phyloP scores from a whole-genome alignment of 331 rosid genomes.

The Acacia pycnantha region DNA sequence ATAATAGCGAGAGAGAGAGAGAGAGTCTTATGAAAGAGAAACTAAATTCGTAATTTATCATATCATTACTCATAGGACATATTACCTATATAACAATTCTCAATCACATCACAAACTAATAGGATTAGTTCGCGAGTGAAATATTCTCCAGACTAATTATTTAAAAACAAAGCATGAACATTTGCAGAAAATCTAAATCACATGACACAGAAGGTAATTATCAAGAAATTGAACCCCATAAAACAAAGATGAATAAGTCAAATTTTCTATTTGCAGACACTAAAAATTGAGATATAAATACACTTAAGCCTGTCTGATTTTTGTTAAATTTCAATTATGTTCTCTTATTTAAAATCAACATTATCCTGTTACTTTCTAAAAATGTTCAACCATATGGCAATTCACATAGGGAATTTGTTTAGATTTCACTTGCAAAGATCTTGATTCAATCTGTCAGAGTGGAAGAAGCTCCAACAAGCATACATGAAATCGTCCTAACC shows the following conservation, averaged over 20 bases:
- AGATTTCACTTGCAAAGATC: not conserved
- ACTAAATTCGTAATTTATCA: not conserved
- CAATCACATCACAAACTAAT: not conserved
- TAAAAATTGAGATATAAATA: not conserved
- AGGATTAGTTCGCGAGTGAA: not conserved
- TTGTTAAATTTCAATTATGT: not conserved
- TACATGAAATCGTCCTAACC: not conserved
- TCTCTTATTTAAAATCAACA: not conserved
- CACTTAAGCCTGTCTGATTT: not conserved
- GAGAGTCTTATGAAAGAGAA: not conserved
- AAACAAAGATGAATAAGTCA: too few relatives aligned
- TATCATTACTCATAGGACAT: not conserved
- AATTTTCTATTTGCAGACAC: too few relatives aligned
- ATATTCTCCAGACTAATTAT: not conserved
- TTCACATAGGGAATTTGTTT: too few relatives aligned
- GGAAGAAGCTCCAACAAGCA: not conserved
- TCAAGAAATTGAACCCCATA: not conserved
- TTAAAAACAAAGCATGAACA: not conserved
- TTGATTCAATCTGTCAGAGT: not conserved
- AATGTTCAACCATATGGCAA: not conserved
- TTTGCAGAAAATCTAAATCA: not conserved
- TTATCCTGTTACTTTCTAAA: not conserved
- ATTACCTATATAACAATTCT: not conserved
- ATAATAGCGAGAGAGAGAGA: not conserved
- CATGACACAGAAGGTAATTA: not conserved